Base-by-base conservation (phyloP, 805 yeast species). In the Middelhovenomyces tepae region DNA sequence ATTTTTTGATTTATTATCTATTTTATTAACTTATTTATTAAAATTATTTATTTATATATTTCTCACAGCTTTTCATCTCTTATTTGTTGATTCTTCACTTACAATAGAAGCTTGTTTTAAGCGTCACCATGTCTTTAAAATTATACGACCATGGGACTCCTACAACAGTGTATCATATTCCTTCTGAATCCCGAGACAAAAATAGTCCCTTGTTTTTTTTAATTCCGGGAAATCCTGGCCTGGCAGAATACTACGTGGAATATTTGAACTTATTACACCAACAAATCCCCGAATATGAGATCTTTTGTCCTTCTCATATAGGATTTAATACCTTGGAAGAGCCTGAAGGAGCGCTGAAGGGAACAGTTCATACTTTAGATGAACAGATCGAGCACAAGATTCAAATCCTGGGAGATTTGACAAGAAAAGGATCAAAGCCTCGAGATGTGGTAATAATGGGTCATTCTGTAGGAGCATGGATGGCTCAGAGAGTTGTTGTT, bases 211-310 rank as follows among this genome's bases (percentile, higher is more conserved):
- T 80, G 19, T 51, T 79, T 28, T 64, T 74, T 4, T 64, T 79
- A 42, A 63, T 81, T 4, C 89, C 91, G 0, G 91, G 91, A 0
- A 81, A 81, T 44, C 91, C 91, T 0, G 91, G 89, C 0, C 54
- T 81, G 17, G 64, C 75, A 26, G 75, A 74, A 40, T 81, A 69
- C 54, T 81, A 81, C 51, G 60, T 60, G 13, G 69, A 70, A 3
- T 78, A 74, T 45, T 50, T 80, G 18, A 53, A 57, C 8, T 44
- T 53, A 16, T 42, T 75, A 34, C 70, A 69, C 35, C 47, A 49
- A 16, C 45, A 44, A 21, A 48, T 58, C 32, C 73, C 75, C 2
- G 53, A 51, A 11, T 60, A 66, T 44, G 80, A 76, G 45, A 51
- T 77, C 1, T 50, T 75, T 20, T 72, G 77, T 23, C 62, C 74